phyloP scores from a whole-genome alignment of 371 early-diverging fungal genomes.

The Quaeritorhiza haematococci region DNA sequence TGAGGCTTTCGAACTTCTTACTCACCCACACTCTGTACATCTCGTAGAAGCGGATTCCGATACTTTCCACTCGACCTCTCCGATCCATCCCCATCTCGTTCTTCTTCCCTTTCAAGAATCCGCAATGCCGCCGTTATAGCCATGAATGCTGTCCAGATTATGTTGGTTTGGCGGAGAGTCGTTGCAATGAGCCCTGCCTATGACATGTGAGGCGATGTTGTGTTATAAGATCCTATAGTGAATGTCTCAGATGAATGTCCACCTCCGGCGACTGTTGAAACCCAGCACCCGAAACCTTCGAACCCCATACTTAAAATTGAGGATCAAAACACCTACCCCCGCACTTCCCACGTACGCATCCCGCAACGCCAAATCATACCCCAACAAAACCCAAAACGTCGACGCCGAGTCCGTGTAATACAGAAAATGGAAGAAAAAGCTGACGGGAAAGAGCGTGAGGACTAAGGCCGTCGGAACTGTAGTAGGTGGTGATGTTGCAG shows the following conservation, averaged over 20 bases:
- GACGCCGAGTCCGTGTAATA: constrained; percentile 93
- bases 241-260: too few species aligned
- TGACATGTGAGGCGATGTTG: not conserved
- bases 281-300: not conserved
- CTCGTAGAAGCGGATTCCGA: too few species aligned
- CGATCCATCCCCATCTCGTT: too few species aligned
- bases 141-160: constrained; percentile 71
- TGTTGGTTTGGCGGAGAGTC: constrained; percentile 88
- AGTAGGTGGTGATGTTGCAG: too few species aligned
- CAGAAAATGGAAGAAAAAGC: constrained; percentile 76
- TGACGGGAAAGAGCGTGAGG: constrained; percentile 69
- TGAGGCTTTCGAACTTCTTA: too few species aligned
- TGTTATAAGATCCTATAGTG: not conserved
- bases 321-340: constrained; percentile 43
- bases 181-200: constrained; percentile 57
- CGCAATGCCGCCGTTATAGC: constrained; percentile 16
- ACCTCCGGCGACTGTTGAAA: too few species aligned
- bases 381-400: constrained; percentile 67
- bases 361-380: constrained; percentile 55
- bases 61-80: too few species aligned
- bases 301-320: too few species aligned
- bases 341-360: constrained; percentile 48
- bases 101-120: too few species aligned
- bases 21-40: too few species aligned
- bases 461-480: constrained; percentile 53